Percentiles rank a stretch among this genome's conserved stretches.
phyloP scores from a whole-genome alignment of 805 yeast species.

The Ogataea thermomethanolica region DNA sequence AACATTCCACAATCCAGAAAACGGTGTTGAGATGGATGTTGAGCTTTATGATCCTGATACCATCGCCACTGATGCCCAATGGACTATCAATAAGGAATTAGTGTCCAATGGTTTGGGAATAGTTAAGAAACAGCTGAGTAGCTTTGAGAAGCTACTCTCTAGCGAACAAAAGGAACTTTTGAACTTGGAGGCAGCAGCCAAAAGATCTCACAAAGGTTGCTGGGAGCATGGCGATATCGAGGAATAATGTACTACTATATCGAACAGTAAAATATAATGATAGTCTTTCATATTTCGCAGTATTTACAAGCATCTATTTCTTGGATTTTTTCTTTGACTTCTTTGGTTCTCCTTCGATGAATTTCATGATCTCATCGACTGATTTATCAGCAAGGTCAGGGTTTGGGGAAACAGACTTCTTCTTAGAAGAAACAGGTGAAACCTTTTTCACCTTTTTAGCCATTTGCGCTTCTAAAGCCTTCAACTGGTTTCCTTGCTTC shows the following conservation, averaged over 20 bases:
- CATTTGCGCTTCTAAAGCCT: slow-evolving; percentile 21
- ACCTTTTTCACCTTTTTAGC: slow-evolving; percentile 25
- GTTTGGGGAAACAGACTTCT: slow-evolving; percentile 36
- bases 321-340: slow-evolving; percentile 30
- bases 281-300: not conserved
- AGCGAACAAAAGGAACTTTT: slow-evolving; percentile 39
- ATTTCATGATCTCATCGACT: slow-evolving; percentile 68
- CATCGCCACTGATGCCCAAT: slow-evolving; percentile 49
- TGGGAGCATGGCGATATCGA: slow-evolving; percentile 77
- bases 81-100: slow-evolving; percentile 58
- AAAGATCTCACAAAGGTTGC: slow-evolving; percentile 51
- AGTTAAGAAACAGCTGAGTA: slow-evolving; percentile 37
- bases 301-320: slow-evolving; percentile 13
- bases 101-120: slow-evolving; percentile 59
- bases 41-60: slow-evolving; percentile 55
- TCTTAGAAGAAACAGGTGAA: slow-evolving; percentile 23
- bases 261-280: not conserved
- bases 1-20: slow-evolving; percentile 36
- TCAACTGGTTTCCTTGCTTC: slow-evolving; percentile 38
- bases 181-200: slow-evolving; percentile 47
- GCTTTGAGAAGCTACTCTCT: slow-evolving; percentile 36
- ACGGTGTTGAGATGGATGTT: slow-evolving; percentile 46
- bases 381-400: slow-evolving; percentile 62
- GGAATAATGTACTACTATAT: slow-evolving; percentile 40
- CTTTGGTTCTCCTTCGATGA: slow-evolving; percentile 55